Conservation (phyloP, 257 asterid species). For the Marsdenia floribunda region DNA sequence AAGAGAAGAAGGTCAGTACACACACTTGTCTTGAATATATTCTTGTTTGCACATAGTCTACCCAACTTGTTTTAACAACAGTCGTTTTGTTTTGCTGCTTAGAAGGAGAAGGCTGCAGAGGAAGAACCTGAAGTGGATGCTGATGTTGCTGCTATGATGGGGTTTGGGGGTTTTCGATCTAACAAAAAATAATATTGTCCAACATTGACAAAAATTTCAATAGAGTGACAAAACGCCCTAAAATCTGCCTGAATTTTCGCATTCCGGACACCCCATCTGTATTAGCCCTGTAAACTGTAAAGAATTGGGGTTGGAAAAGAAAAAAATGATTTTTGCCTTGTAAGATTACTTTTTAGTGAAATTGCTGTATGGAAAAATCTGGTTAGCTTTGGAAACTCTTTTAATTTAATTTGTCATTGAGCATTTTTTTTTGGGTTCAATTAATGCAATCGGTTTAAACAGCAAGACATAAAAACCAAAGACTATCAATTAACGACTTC, state of each 20-base stretch:
- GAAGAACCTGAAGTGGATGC: constrained; percentile 91
- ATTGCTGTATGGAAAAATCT: not conserved
- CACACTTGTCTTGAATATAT: not conserved
- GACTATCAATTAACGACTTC: no score
- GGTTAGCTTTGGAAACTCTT: not conserved
- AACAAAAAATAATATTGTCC: constrained; percentile 55
- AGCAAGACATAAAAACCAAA: no score
- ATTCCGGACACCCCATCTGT: not conserved
- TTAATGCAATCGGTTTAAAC: not conserved
- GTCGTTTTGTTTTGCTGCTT: constrained; percentile 21
- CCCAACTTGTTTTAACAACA: not conserved
- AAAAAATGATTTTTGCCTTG: not conserved
- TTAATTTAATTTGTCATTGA: not conserved
- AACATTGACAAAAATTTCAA: not conserved
- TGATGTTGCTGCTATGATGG: constrained; percentile 95
- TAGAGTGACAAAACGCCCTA: not conserved
- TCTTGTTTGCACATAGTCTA: not conserved
- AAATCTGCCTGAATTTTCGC: not conserved
- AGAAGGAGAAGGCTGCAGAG: constrained; percentile 80
- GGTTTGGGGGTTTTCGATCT: constrained; percentile 88
- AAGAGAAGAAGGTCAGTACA: constrained; percentile 80
- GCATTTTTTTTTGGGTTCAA: not conserved
- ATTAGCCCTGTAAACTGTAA: not conserved
- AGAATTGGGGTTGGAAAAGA: not conserved
- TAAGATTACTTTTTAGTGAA: not conserved